Evolutionary conservation across 192 early-diverging fungal species (phyloP).

Genomic region (Thoreauomyces humboldtii): DNA sequence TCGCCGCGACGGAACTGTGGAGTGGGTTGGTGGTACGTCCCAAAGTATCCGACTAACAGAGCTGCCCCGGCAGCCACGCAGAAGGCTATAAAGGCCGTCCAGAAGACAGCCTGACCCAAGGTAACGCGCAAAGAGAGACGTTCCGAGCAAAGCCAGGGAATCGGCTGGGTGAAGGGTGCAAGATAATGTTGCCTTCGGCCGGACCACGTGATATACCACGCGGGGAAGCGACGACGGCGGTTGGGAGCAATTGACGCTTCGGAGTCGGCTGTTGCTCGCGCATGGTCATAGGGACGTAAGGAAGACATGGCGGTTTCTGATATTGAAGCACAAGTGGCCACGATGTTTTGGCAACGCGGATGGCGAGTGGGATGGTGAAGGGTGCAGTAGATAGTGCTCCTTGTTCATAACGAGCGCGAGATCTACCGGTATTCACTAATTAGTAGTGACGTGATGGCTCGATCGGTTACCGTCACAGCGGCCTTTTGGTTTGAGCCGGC

Average conservation of each 20-base stretch:
- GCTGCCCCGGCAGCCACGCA: background rate
- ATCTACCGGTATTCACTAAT: too few relatives aligned
- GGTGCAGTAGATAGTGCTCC: background rate
- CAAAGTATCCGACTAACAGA: background rate
- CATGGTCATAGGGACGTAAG: background rate
- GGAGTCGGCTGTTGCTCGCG: background rate
- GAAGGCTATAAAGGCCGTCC: background rate
- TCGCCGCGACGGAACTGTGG: background rate
- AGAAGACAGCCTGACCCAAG: background rate
- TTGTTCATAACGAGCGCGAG: too few relatives aligned
- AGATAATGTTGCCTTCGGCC: constrained; percentile 3
- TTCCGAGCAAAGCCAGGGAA: background rate
- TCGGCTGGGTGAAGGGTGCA: background rate
- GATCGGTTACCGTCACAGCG: too few relatives aligned
- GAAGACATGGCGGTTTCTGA: background rate
- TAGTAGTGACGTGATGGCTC: too few relatives aligned
- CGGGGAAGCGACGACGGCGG: background rate
- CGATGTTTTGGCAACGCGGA: background rate
- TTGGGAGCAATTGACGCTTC: background rate
- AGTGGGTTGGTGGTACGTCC: background rate
- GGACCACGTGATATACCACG: background rate
- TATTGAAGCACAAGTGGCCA: background rate
- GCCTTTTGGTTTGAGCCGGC: too few relatives aligned
- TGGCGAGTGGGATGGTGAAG: background rate
- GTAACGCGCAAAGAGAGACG: background rate